A percentile compares a stretch with the other conserved stretches of the same genome.
phyloP scores from a whole-genome alignment of 1,284 basidiomycete genomes.

The Apiotrichum brassicae region DNA sequence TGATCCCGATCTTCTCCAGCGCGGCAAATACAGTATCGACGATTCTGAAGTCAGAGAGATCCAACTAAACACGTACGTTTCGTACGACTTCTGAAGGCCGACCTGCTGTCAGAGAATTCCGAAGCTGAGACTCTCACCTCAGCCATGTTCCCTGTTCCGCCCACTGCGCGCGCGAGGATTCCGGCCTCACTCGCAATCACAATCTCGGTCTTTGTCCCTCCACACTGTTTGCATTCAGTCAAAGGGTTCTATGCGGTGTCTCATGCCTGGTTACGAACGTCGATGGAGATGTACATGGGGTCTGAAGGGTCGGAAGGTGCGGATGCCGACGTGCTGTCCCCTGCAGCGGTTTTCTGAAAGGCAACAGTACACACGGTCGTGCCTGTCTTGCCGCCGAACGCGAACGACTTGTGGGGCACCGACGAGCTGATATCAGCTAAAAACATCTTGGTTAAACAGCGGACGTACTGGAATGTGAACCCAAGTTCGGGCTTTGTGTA shows the following conservation, averaged over 20 bases:
- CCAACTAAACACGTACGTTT: slow-evolving; percentile 27
- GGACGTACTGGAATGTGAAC: slow-evolving; percentile 38
- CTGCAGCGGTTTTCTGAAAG: slow-evolving; percentile 28
- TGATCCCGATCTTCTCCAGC: slow-evolving; percentile 5
- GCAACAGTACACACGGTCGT: slow-evolving; percentile 46
- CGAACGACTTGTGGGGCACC: slow-evolving; percentile 43
- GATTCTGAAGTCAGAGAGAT: too few relatives aligned
- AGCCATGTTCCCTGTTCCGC: slow-evolving; percentile 33
- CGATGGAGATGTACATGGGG: slow-evolving; percentile 25
- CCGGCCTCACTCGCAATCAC: slow-evolving; percentile 18
- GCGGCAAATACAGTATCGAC: slow-evolving; percentile 19
- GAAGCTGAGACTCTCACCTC: slow-evolving; percentile 10
- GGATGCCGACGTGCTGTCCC: not conserved
- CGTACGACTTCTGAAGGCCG: slow-evolving; percentile 19
- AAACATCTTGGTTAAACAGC: not conserved
- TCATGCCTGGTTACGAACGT: slow-evolving; percentile 20
- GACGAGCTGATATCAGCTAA: slow-evolving; percentile 31
- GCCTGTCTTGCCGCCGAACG: slow-evolving; percentile 44
- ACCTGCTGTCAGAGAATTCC: slow-evolving; percentile 7
- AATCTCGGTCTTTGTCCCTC: slow-evolving; percentile 34
- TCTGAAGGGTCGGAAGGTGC: not conserved
- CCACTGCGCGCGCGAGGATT: slow-evolving; percentile 20
- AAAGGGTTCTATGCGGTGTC: not conserved
- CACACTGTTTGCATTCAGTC: slow-evolving; percentile 17
- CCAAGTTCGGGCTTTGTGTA: slow-evolving; percentile 32